Evolutionary conservation across 345 rosid species (phyloP).

Genomic region (Eutrema yunnanense): DNA sequence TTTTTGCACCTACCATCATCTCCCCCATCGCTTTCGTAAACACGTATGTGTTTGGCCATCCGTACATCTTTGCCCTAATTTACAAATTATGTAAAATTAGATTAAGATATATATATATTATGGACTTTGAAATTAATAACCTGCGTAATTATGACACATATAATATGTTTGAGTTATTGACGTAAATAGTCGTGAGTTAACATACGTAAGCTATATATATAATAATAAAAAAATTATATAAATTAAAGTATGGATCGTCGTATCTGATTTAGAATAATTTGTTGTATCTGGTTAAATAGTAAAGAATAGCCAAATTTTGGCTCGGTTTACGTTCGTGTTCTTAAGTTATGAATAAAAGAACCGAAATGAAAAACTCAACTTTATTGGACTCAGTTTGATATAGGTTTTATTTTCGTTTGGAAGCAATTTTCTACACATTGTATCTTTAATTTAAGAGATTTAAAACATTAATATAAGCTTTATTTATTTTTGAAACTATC

Average conservation of each 20-base stretch:
- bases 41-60: slow-evolving; percentile 50
- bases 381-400: neutral
- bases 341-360: no score
- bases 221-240: no score
- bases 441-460: no score
- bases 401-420: no score
- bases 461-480: neutral
- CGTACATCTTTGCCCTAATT: slow-evolving; percentile 37
- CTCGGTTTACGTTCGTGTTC: neutral
- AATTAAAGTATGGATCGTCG: neutral
- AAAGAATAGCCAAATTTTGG: neutral
- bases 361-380: neutral
- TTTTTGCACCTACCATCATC: slow-evolving; percentile 34
- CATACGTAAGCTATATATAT: slow-evolving; percentile 46
- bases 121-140: no score
- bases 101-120: no score
- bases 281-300: neutral
- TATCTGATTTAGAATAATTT: neutral
- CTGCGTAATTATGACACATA: no score
- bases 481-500: neutral
- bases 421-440: no score
- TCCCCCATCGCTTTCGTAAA: slow-evolving; percentile 58
- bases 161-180: no score
- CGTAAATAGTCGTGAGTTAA: no score
- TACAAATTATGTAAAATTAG: neutral